Evolutionary conservation across 768 basidiomycete species (phyloP).

Genomic region (Lentinula boryana): DNA sequence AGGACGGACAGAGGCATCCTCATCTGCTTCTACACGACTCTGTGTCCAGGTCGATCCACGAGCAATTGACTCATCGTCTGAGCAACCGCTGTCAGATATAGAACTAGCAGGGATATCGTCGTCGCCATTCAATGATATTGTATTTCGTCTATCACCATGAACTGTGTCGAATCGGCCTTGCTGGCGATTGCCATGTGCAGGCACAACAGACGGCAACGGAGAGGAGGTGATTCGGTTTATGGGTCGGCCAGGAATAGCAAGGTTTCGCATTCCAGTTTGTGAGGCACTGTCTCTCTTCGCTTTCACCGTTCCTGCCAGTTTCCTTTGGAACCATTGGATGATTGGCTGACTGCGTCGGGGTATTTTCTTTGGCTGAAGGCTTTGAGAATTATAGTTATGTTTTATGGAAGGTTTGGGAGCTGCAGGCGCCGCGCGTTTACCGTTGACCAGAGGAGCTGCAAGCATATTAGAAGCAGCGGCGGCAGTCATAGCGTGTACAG

Average conservation of each 20-base stretch:
- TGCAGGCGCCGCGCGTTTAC: background rate
- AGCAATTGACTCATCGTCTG: slow-evolving; percentile 48
- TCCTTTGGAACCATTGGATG: slow-evolving; percentile 87
- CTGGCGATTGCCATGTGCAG: slow-evolving; percentile 18
- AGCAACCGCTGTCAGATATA: slow-evolving; percentile 37
- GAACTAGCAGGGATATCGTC: slow-evolving; percentile 37
- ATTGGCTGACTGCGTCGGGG: slow-evolving; percentile 75
- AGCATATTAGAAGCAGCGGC: background rate
- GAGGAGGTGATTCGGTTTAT: slow-evolving; percentile 38
- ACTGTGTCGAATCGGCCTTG: slow-evolving; percentile 26
- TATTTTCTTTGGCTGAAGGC: slow-evolving; percentile 43
- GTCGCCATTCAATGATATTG: slow-evolving; percentile 61
- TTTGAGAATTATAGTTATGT: slow-evolving; percentile 19
- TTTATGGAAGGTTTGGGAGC: background rate
- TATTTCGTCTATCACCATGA: slow-evolving; percentile 37
- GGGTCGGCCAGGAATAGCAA: slow-evolving; percentile 24
- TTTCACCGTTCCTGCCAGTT: slow-evolving; percentile 54
- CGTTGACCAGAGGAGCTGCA: background rate
- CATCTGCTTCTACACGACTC: slow-evolving; percentile 80
- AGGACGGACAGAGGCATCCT: slow-evolving; percentile 89
- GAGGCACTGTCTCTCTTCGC: slow-evolving; percentile 14
- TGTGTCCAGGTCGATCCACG: slow-evolving; percentile 80
- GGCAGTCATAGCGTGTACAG: background rate
- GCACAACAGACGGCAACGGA: slow-evolving; percentile 28
- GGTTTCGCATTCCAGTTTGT: slow-evolving; percentile 22